These are phyloP conservation scores for Ophiostoma quercus DNA, from an alignment of 2,329 filamentous ascomycete genomes.

Conservation along the genomic window DNA sequence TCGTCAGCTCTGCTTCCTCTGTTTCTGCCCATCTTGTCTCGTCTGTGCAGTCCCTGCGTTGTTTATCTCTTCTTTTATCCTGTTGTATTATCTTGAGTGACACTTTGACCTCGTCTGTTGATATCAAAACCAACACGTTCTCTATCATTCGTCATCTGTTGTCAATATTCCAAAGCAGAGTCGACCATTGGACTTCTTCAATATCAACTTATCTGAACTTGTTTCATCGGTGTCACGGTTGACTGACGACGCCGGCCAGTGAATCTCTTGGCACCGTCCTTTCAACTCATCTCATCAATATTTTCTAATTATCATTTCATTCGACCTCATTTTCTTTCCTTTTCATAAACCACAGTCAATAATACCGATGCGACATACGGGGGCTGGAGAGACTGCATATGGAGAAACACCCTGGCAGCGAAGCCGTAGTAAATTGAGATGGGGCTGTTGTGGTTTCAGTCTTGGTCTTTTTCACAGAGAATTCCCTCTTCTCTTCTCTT, in stretches of 20 bases:
- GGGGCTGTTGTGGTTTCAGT: background rate
- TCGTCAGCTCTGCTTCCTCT: background rate
- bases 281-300: background rate
- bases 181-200: background rate
- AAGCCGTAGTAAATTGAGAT: slow-evolving; percentile 1
- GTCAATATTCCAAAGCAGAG: background rate
- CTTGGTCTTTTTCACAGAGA: background rate
- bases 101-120: background rate
- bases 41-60: background rate
- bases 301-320: background rate
- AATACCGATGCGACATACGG: background rate
- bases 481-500: background rate
- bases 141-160: background rate
- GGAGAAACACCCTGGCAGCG: background rate
- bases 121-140: background rate
- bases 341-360: too few relatives aligned
- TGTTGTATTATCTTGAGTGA: background rate
- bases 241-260: slow-evolving; percentile 10
- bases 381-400: background rate
- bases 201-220: background rate
- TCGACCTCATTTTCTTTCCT: background rate
- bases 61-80: background rate
- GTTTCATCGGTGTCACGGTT: slow-evolving; percentile 12
- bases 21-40: background rate
- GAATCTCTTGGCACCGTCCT: background rate